phyloP scores from a whole-genome alignment of 208 protist genomes.

The Trichomonas vaginalis region DNA sequence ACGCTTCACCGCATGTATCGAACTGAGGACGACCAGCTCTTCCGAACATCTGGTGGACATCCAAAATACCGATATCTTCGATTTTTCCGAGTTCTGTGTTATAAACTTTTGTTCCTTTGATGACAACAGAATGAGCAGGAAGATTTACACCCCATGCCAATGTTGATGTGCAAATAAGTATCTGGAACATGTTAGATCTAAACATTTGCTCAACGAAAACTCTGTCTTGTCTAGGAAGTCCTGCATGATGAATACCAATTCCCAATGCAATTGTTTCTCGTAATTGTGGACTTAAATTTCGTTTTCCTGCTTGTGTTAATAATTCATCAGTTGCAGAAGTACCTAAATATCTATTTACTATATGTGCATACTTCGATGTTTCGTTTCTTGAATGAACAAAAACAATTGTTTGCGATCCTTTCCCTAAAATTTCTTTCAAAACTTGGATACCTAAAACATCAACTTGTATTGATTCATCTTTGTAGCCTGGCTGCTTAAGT shows the following conservation, averaged over 20 bases:
- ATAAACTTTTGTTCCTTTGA: constrained; percentile 98
- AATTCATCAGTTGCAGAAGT: background rate
- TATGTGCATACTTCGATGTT: constrained; percentile 75
- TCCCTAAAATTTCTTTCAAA: constrained; percentile 39
- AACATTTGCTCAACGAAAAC: constrained; percentile 88
- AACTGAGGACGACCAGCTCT: constrained; percentile 84
- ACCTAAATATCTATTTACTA: constrained; percentile 38
- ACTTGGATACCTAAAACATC: constrained; percentile 93
- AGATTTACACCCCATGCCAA: constrained; percentile 99
- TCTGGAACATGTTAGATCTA: constrained; percentile 65
- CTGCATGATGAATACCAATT: constrained; percentile 97
- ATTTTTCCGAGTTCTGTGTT: constrained; percentile 75
- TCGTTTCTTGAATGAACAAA: constrained; percentile 98
- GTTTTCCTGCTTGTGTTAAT: background rate
- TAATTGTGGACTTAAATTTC: constrained; percentile 45
- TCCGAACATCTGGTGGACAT: constrained; percentile 99
- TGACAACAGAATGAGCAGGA: constrained; percentile 96
- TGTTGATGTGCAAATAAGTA: constrained; percentile 94
- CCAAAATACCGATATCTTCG: constrained; percentile 77
- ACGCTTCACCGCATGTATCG: constrained; percentile 72
- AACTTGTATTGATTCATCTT: constrained; percentile 38
- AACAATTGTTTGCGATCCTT: constrained; percentile 70
- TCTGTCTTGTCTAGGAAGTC: constrained; percentile 76
- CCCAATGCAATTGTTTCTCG: constrained; percentile 75
- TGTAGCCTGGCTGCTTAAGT: background rate